phyloP scores from a whole-genome alignment of 108 stramenopile species.

The Pseudonitzschia pungens region DNA sequence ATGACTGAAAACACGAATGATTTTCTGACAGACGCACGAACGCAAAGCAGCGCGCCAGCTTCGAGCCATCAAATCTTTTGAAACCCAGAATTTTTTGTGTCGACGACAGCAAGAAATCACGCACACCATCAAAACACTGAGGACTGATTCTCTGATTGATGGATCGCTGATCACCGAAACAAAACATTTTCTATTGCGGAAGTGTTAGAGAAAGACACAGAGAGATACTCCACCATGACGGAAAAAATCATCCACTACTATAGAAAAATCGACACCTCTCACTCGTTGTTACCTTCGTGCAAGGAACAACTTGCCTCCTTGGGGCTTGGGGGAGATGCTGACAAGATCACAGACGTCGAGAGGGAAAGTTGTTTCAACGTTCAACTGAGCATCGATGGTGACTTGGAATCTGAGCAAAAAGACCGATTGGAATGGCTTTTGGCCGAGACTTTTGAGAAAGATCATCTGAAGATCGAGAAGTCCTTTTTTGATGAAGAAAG shows the following conservation, averaged over 20 bases:
- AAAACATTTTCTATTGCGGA: not conserved
- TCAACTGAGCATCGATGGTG: conserved; percentile 18
- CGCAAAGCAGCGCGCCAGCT: not conserved
- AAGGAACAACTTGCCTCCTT: conserved; percentile 57
- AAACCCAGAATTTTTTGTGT: not conserved
- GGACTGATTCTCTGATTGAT: no score
- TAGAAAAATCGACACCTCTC: conserved; percentile 68
- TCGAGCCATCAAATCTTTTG: conserved; percentile 7
- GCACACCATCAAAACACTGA: not conserved
- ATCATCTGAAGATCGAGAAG: conserved; percentile 58
- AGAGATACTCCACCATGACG: conserved; percentile 17
- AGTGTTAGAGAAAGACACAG: conserved; percentile 1
- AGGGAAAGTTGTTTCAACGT: conserved; percentile 88
- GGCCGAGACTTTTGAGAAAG: conserved; percentile 88
- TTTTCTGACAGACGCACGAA: conserved; percentile 12
- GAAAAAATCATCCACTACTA: conserved; percentile 79
- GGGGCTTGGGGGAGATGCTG: conserved; percentile 41
- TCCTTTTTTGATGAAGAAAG: conserved; percentile 41
- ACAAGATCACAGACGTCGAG: conserved; percentile 48
- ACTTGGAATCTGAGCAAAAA: conserved; percentile 41
- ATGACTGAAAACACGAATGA: not conserved
- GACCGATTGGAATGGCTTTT: conserved; percentile 86
- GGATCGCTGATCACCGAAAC: not conserved
- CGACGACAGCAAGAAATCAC: not conserved
- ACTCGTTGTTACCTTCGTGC: conserved; percentile 73